Base-by-base conservation (phyloP, 106 monocot genomes). In the Dendrobium huoshanense region DNA sequence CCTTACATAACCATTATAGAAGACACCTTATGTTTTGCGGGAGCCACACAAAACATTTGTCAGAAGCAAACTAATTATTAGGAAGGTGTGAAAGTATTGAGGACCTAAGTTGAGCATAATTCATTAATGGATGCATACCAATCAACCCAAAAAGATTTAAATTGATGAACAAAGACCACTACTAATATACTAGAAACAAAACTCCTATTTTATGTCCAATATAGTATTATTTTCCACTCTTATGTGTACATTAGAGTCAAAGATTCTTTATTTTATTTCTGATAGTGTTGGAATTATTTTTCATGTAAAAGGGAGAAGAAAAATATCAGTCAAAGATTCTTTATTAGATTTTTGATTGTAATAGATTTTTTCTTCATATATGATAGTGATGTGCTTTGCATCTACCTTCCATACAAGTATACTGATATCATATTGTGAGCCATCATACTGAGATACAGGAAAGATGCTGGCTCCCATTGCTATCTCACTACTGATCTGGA, bases 381-480 rank as follows among this genome's bases (percentile, higher is more conserved):
- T 8, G 67, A 24, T 2, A 51, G 20, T 27, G 55, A 68, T 55
- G 67, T n/a, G 67, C 22, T 67, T 54, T 77, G 76, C 44, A 82
- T 58, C 44, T 82, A 87, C 87, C 86, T 86, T 87, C 86, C 86
- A 89, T 11, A 92, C 72, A 73, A 92, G 87, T 55, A 92, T 89
- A 73, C 80, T 92, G 82, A 92, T 92, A 79, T 92, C 89, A 79
- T 87, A 91, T 80, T 91, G 91, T 61, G 91, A 91, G 29, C 87
- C 88, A 85, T 51, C 77, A 75, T 83, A 89, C 55, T 84, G 77
- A 18, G 92, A 89, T 31, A 92, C 72, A n/a, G 89, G 89, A 80
- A 51, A 92, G 84, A 92, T 92, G 87, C 87, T 92, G 41, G 92
- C 92, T 22, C 92, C 92, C 89, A 92, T 92, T 51, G 92, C 92